Evolutionary conservation across 1,139 yeast species (phyloP).

Genomic region (Geotrichum australiense): DNA sequence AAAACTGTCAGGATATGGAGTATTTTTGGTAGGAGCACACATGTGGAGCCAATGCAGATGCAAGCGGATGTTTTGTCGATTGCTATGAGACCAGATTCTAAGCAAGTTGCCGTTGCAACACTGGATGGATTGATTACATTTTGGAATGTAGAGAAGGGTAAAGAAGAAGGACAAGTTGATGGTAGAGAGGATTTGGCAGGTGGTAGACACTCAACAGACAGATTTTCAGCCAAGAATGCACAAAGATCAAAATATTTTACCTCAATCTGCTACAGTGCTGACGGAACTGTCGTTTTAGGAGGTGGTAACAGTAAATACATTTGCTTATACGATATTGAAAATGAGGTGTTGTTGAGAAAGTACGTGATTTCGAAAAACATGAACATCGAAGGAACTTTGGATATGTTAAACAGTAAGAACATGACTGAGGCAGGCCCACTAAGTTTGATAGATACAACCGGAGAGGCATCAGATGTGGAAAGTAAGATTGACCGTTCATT

Average conservation of each 20-base stretch:
- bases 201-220: conserved; percentile 81
- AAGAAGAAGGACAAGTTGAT: conserved; percentile 77
- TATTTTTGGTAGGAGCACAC: conserved; percentile 68
- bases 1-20: conserved; percentile 90
- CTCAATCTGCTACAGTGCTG: conserved; percentile 77
- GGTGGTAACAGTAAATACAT: conserved; percentile 91
- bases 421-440: conserved; percentile 87
- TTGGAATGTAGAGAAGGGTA: conserved; percentile 77
- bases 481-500: conserved; percentile 68
- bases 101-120: conserved; percentile 80
- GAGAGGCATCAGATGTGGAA: conserved; percentile 80
- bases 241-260: conserved; percentile 80
- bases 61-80: conserved; percentile 80
- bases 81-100: conserved; percentile 86
- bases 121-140: conserved; percentile 81
- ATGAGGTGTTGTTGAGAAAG: conserved; percentile 76
- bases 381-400: conserved; percentile 84
- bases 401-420: conserved; percentile 66
- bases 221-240: conserved; percentile 74
- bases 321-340: conserved; percentile 81
- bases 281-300: conserved; percentile 80
- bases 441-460: conserved; percentile 74
- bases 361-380: conserved; percentile 83
- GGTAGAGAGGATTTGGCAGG: conserved; percentile 77
- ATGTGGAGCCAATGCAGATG: conserved; percentile 85